Conservation (phyloP, 192 early-diverging fungal species). For the Coemansia nantahalensis region DNA sequence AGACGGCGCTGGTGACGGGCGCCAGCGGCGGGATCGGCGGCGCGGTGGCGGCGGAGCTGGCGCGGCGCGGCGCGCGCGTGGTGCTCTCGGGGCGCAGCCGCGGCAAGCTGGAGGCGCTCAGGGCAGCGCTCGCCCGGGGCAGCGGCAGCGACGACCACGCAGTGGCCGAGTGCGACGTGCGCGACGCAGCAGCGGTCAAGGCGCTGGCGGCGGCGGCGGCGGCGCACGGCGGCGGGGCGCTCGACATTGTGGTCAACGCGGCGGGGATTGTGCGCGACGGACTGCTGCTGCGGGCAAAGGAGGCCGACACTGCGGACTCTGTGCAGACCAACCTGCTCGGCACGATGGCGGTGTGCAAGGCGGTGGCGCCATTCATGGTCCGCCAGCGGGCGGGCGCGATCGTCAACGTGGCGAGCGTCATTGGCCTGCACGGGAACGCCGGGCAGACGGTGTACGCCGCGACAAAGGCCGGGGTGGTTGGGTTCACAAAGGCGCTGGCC, state of each 20-base stretch:
- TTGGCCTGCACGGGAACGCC: constrained; percentile 56
- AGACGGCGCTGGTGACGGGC: constrained; percentile 60
- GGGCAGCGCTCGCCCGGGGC: constrained; percentile 2
- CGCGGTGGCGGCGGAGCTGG: constrained; percentile 63
- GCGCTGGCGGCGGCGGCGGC: neutral
- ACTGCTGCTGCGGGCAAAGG: constrained; percentile 49
- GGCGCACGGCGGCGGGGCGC: neutral
- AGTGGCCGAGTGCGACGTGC: constrained; percentile 21
- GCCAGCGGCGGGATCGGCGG: constrained; percentile 79
- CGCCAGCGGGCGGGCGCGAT: constrained; percentile 55
- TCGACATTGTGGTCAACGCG: constrained; percentile 34
- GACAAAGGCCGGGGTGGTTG: constrained; percentile 81
- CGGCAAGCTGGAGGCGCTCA: constrained; percentile 25
- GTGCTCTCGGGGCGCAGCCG: constrained; percentile 60
- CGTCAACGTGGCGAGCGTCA: constrained; percentile 82
- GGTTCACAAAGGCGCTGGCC: constrained; percentile 81
- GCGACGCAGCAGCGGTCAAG: neutral
- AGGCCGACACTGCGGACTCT: constrained; percentile 53
- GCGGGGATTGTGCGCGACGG: constrained; percentile 58
- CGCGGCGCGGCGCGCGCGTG: constrained; percentile 54
- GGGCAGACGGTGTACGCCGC: constrained; percentile 71
- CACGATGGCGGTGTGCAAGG: constrained; percentile 60
- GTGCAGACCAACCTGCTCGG: constrained; percentile 71
- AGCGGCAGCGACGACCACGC: neutral
- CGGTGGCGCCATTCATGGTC: constrained; percentile 21